Evolutionary conservation across 1,139 yeast species (phyloP).

Genomic region (Ogataea hybrid): DNA sequence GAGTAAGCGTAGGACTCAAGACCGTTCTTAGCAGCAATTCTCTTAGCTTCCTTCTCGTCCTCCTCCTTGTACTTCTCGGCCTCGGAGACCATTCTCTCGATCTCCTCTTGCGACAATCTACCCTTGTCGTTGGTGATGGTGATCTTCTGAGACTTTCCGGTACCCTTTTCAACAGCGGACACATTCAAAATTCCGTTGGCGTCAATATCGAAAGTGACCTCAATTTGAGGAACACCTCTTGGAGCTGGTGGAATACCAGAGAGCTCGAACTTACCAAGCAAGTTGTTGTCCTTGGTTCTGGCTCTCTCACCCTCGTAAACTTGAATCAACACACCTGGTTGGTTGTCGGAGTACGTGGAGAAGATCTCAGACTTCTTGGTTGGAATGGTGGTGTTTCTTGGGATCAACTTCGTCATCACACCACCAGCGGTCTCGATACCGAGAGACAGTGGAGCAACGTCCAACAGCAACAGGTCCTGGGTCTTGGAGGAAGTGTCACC

Average conservation of each 20-base stretch:
- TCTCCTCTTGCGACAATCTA: slow-evolving; percentile 92
- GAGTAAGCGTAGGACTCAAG: slow-evolving; percentile 96
- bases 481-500: slow-evolving; percentile 91
- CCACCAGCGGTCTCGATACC: slow-evolving; percentile 99
- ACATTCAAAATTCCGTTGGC: slow-evolving; percentile 98
- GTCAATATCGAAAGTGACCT: slow-evolving; percentile 93
- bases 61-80: slow-evolving; percentile 96
- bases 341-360: slow-evolving; percentile 98
- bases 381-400: slow-evolving; percentile 99
- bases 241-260: slow-evolving; percentile 97
- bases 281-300: slow-evolving; percentile 96
- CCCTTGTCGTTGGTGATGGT: slow-evolving; percentile 98
- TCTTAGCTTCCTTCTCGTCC: slow-evolving; percentile 96
- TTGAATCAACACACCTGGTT: slow-evolving; percentile 98
- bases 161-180: slow-evolving; percentile 95
- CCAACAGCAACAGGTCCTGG: slow-evolving; percentile 92
- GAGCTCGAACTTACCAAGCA: slow-evolving; percentile 93
- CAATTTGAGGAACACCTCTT: slow-evolving; percentile 98
- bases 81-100: slow-evolving; percentile 95
- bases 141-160: slow-evolving; percentile 95
- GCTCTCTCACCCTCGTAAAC: slow-evolving; percentile 99
- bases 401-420: slow-evolving; percentile 93
- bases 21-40: slow-evolving; percentile 98
- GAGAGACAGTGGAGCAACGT: slow-evolving; percentile 94
- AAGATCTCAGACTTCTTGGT: slow-evolving; percentile 97